Percentiles rank a stretch among this genome's conserved stretches.
Conservation (phyloP, 257 asterid species). For the Solanum infundibuliforme region DNA sequence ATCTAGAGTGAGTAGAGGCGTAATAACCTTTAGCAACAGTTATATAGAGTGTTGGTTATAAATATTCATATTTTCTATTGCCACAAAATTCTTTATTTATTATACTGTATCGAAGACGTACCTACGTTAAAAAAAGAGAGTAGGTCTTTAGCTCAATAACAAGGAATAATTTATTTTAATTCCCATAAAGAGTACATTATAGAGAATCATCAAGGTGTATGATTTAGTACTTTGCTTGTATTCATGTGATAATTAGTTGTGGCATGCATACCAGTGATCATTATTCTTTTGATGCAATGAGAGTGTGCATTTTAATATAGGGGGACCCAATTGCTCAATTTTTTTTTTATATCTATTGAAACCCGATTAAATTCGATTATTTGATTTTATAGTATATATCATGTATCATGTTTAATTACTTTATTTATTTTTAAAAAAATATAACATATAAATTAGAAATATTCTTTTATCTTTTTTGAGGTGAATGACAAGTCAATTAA, state of each 20-base stretch:
- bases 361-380: neutral
- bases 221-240: neutral
- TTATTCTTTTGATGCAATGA: neutral
- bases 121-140: neutral
- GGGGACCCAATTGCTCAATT: neutral
- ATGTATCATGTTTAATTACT: neutral
- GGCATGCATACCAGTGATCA: neutral
- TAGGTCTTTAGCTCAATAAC: neutral
- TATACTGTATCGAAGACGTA: neutral
- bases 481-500: neutral
- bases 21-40: neutral
- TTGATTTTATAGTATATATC: neutral
- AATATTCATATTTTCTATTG: no score
- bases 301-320: neutral
- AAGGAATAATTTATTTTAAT: neutral
- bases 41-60: no score
- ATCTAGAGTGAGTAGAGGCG: neutral
- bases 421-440: neutral
- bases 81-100: no score
- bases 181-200: neutral
- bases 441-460: neutral
- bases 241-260: neutral
- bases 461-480: neutral
- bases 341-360: no score
- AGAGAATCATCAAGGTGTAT: neutral